These are phyloP conservation scores for Grosmannia serpens DNA, from an alignment of 2,329 filamentous ascomycete species.

Conservation along the genomic window DNA sequence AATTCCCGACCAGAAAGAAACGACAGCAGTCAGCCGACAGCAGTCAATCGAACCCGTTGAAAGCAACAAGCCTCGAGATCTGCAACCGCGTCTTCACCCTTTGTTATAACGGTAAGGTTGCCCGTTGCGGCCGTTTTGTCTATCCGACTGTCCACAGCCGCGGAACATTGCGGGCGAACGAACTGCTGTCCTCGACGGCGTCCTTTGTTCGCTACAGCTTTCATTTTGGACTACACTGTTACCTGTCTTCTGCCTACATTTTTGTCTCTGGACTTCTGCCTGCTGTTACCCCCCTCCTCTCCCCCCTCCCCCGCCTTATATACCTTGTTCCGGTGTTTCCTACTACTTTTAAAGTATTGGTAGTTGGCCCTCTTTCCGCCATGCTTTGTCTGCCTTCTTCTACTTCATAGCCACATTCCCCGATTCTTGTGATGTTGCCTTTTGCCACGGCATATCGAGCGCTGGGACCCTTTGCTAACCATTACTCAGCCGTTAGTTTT, in stretches of 20 bases:
- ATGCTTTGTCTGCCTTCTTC: background rate
- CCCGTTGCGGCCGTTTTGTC: background rate
- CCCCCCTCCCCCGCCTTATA: background rate
- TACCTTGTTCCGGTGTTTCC: background rate
- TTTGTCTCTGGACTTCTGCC: background rate
- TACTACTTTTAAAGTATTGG: background rate
- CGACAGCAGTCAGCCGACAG: background rate
- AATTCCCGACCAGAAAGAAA: background rate
- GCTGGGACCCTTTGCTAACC: conserved; percentile 5
- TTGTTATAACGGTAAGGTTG: background rate
- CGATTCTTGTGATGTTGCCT: background rate
- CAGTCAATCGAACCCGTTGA: background rate
- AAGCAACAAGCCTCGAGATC: background rate
- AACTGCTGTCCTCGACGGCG: background rate
- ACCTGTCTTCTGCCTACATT: too few species aligned
- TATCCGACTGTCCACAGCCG: background rate
- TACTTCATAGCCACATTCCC: background rate
- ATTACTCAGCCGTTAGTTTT: conserved; percentile 9
- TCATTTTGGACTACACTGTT: too few species aligned
- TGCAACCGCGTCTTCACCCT: background rate
- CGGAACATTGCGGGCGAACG: background rate
- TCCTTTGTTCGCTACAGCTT: background rate
- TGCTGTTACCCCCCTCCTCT: background rate
- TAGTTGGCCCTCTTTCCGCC: background rate
- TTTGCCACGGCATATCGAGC: background rate